Base-by-base conservation (phyloP, 1,139 yeast species). In the Zygoascus meyerae region DNA sequence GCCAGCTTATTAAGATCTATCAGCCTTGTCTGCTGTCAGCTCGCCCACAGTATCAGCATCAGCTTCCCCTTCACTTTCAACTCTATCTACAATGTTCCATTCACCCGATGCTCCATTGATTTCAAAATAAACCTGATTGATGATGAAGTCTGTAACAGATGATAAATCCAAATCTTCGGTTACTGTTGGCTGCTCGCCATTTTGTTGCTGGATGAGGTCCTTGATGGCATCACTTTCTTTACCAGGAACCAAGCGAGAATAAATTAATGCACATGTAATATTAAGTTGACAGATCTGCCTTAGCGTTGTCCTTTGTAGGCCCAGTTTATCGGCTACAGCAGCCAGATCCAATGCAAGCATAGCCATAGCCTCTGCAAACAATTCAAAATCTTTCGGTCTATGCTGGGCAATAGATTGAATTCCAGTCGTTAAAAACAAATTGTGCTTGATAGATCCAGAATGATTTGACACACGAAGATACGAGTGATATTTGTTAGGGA, bases 41-140 rank as follows among this genome's bases (percentile, higher is more conserved):
- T 21, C 26, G 6, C 26, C 26, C 26, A 21, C 26, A 7, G 26
- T 21, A 7, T 21, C 26, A n/a, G 21, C 18, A 7, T 21, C 26
- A n/a, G 21, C 18, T 28, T 40, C 43, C n/a, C 34, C 35, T n/a
- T 40, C 43, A 28, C 43, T 40, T 17, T 40, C 43, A 7, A 40
- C 56, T 36, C 49, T 53, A 33, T 65, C 69, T 18, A 65, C 55
- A 16, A 65, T 48, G 45, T 62, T 63, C 70, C 70, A 66, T 48
- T 67, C 70, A 6, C 64, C 64, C 1, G 63, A 56, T 18, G 58
- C 61, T 11, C 68, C 69, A 47, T 63, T 61, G 40, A 64, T 53
- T 40, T 62, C 68, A 26, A 60, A 51, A 36, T 64, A 65, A 26
- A 60, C 56, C 38, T 58, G 60, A 10, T 60, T 59, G 37, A 65